These are phyloP conservation scores for Penicillium egyptiacum DNA, from an alignment of 495 filamentous ascomycete species.

Conservation along the genomic window DNA sequence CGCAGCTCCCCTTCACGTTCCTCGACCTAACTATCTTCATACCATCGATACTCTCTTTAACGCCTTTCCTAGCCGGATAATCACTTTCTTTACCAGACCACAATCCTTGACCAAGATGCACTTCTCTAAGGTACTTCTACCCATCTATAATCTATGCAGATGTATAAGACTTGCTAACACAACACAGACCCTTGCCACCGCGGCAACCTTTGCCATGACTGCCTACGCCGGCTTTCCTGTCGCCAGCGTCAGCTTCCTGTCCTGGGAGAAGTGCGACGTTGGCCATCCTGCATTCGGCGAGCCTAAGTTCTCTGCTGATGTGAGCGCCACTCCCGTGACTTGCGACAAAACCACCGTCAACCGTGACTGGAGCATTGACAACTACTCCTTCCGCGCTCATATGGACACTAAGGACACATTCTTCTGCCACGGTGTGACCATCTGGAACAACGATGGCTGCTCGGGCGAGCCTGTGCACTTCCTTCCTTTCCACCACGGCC, in stretches of 20 bases:
- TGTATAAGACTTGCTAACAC: neutral
- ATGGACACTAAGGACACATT: constrained; percentile 27
- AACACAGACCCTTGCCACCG: constrained; percentile 22
- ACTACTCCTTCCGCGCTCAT: constrained; percentile 24
- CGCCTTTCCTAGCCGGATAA: constrained; percentile 1
- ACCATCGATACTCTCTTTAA: constrained; percentile 7
- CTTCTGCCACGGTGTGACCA: constrained; percentile 20
- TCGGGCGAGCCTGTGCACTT: constrained; percentile 20
- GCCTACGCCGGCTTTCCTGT: constrained; percentile 25
- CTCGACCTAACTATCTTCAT: neutral
- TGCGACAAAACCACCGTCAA: constrained; percentile 29
- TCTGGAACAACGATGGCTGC: constrained; percentile 31
- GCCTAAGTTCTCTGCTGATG: constrained; percentile 18
- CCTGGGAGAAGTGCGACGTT: constrained; percentile 26
- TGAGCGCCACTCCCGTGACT: constrained; percentile 21
- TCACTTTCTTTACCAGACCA: neutral
- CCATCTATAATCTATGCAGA: neutral
- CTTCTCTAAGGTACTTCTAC: constrained; percentile 18
- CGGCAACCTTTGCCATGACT: constrained; percentile 22
- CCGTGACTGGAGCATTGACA: constrained; percentile 29
- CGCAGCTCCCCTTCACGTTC: neutral
- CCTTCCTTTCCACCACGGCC: constrained; percentile 21
- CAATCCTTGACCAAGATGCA: constrained; percentile 14
- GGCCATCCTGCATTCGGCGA: constrained; percentile 17
- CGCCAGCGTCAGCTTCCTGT: constrained; percentile 26